Base-by-base conservation (phyloP, 768 basidiomycete genomes). In the Sporobolomyces phaffii region DNA sequence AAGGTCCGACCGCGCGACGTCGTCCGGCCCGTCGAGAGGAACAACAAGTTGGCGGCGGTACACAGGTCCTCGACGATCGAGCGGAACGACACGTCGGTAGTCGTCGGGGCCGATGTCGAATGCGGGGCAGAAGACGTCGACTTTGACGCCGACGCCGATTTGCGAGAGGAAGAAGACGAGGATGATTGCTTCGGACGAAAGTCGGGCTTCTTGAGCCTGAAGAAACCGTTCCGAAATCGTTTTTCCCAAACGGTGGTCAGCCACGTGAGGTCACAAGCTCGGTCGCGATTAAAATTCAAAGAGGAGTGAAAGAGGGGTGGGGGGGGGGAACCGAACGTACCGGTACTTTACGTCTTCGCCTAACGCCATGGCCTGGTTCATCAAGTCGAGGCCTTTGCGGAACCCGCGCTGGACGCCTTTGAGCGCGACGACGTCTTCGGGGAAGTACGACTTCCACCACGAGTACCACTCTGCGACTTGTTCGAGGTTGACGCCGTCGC, bases 61-160 rank as follows among this genome's bases (percentile, higher is more conserved):
- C 89, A 89, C 74, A 82, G 87, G 31, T 96, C 94, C 77, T 98
- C 96, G 56, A 92, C 93, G 62, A 98, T 87, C 8, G 88, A 83
- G 22, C 88, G 83, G 84, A 98, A 98, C 3, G 91, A 93, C 72
- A 97, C 86, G 75, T 96, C 93, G 28, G 43, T 56, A 14, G 43
- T 18, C 48, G 53, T 11, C 64, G 68, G 52, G 6, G 59, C 41
- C 11, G 70, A 59, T 13, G 68, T 51, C 8, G 54, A 6, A 22
- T 34, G n/a, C 29, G 56, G n/a, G 14, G 65, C 24, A 1, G 59
- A 52, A 34, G 67, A 15, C 18, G 62, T 26, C 18, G 38, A 29
- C 3, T 24, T 26, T 6, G 26, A 18, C 18, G 54, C 5, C 20
- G 56, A n/a, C 3, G 67, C 79, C 33, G 85, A 83, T 24, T 84